Base-by-base conservation (phyloP, 495 filamentous ascomycete genomes). In the Xylaria flabelliformis region DNA sequence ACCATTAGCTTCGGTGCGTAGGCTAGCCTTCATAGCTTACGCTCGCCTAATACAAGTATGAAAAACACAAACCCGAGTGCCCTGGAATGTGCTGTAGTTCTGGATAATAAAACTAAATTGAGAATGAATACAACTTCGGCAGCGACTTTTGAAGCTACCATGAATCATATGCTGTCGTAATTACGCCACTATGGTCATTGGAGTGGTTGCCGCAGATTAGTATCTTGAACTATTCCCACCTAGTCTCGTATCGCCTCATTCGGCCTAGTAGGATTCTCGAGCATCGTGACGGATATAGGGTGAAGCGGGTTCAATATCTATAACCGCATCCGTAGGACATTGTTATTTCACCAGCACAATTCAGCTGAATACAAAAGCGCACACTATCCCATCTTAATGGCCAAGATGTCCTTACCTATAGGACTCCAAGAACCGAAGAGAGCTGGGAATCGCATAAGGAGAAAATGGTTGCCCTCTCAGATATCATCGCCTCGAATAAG, bases 381-480 rank as follows among this genome's bases (percentile, higher is more conserved):
- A 24, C 12, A 9, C 0, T 9, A 26, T 7, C 9, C 61, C 61
- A 63, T 8, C n/a, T 7, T 13, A 63, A 63, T n/a, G n/a, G 1
- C 3, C 61, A 63, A 63, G 19, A 63, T 63, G 61, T 44, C 10
- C 17, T 5, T 4, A 63, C 36, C 10, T 39, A 15, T 24, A 24
- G 9, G 6, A 24, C 12, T 21, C 39, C 2, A 44, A 13, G 21
- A 63, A 24, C 36, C 39, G 2, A 9, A 39, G 39, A 24, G 36
- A 1, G 10, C 51, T 21, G 3, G 24, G 10, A 13, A 10, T 26
- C 21, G 10, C 24, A n/a, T n/a, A 34, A 51, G 2, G 72, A 65
- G 29, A 67, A n/a, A 53, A 83, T 83, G 81, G 76, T 81, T 0
- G 67, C 72, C 13, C 67, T 82, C 41, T 19, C 74, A n/a, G 70